Percentiles rank a stretch among this genome's conserved stretches.
phyloP scores from a whole-genome alignment of 2,329 filamentous ascomycete species.

The Colletotrichum orbiculare region DNA sequence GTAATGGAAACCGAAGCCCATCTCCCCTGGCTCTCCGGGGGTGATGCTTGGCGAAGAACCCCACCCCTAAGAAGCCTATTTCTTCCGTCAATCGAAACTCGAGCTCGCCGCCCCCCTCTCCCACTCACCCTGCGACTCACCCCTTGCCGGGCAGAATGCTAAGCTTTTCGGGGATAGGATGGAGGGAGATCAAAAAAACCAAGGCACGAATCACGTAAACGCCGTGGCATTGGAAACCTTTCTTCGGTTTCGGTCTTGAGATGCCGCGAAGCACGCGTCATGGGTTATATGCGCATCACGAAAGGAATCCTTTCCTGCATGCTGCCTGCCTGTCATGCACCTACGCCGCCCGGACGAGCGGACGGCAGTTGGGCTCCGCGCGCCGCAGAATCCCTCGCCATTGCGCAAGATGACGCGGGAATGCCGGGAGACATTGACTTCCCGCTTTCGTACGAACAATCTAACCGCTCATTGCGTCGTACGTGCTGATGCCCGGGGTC shows the following conservation, averaged over 20 bases:
- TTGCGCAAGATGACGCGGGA: too few species aligned
- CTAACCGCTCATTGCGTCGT: too few species aligned
- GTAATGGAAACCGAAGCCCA: not conserved
- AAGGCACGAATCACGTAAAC: too few species aligned
- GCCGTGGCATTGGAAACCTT: too few species aligned
- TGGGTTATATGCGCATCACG: too few species aligned
- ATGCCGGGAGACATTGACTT: too few species aligned
- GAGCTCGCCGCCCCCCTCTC: constrained; percentile 5
- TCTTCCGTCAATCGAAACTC: constrained; percentile 33
- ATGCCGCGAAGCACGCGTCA: too few species aligned
- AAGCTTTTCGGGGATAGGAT: constrained; percentile 14
- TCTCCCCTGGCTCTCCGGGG: constrained; percentile 21
- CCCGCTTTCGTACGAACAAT: too few species aligned
- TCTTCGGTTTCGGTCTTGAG: too few species aligned
- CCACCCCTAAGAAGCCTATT: not conserved
- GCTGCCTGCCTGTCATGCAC: not conserved
- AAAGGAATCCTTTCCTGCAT: not conserved
- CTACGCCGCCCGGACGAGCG: constrained; percentile 21
- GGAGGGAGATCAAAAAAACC: not conserved
- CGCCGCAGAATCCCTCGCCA: too few species aligned
- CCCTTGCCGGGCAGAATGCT: not conserved
- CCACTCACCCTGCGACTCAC: not conserved
- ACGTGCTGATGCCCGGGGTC: too few species aligned
- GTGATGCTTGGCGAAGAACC: constrained; percentile 20
- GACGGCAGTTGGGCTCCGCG: constrained; percentile 15